A percentile compares a stretch with the other conserved stretches of the same genome.
Evolutionary conservation across 805 yeast species (phyloP).

Genomic region (Candida maltosa): DNA sequence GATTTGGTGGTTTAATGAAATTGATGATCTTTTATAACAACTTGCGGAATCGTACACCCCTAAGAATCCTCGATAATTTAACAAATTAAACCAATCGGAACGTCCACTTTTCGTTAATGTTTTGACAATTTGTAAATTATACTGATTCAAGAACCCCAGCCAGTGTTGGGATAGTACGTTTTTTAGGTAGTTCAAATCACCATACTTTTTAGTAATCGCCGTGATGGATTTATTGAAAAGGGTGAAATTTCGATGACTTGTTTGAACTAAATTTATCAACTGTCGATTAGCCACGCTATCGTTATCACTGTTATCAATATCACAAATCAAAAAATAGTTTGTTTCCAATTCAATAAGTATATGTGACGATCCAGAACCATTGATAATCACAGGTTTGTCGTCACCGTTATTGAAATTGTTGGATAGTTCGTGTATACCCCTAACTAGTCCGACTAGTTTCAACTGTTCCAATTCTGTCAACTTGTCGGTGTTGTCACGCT

Average conservation of each 20-base stretch:
- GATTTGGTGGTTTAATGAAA: slow-evolving; percentile 13
- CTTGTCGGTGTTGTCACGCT: slow-evolving; percentile 9
- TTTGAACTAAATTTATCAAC: slow-evolving; percentile 17
- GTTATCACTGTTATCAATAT: slow-evolving; percentile 17
- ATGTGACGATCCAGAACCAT: slow-evolving; percentile 22
- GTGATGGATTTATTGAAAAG: slow-evolving; percentile 24
- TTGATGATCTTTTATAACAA: slow-evolving; percentile 28
- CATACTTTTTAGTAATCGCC: slow-evolving; percentile 14
- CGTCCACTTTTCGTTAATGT: no score
- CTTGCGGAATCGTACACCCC: slow-evolving; percentile 22
- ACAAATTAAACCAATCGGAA: slow-evolving; percentile 34
- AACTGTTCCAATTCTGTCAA: slow-evolving; percentile 19
- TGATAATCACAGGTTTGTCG: slow-evolving; percentile 18
- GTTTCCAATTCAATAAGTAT: slow-evolving; percentile 22
- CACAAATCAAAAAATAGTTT: slow-evolving; percentile 24
- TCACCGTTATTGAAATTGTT: slow-evolving; percentile 16
- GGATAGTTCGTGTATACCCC: slow-evolving; percentile 33
- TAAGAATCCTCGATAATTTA: slow-evolving; percentile 34
- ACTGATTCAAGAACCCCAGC: no score
- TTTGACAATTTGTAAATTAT: no score
- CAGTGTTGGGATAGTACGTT: no score
- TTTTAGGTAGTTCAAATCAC: no score
- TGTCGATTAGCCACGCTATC: slow-evolving; percentile 22
- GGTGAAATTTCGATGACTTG: slow-evolving; percentile 22
- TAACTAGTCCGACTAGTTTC: slow-evolving; percentile 30